Base-by-base conservation (phyloP, 495 filamentous ascomycete genomes). In the Neurospora sublineolata region DNA sequence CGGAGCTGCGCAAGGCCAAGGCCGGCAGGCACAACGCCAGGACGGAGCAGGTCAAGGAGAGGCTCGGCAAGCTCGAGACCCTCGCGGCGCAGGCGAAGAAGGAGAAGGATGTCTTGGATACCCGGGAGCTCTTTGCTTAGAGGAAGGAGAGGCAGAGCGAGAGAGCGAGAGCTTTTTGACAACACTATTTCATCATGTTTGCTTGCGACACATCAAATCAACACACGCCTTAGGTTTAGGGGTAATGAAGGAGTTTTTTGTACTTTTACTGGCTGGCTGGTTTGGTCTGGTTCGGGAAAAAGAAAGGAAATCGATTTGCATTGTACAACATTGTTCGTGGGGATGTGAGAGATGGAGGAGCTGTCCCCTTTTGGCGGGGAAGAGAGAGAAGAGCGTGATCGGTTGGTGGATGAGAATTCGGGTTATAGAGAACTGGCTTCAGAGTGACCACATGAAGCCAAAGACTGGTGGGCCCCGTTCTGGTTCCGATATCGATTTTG, bases 61-160 rank as follows among this genome's bases (percentile, higher is more conserved):
- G 87, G 37, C 85, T 90, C 75, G 88, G 88, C 16, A 88, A 90
- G 42, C 80, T 99, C 75, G 93, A 93, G 14, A 79, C 97, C 75
- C 86, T 88, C 71, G 88, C 84, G 6, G 87, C 88, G 38, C 89
- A 88, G n/a, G 86, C 85, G 9, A 85, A 82, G 72, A 82, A 84
- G 81, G 84, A 82, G 75, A 86, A 83, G 73, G 89, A 90, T 82
- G 90, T 89, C 74, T 82, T 98, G 79, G 95, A 97, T 82, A 91
- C 90, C 72, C 86, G 87, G 72, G 85, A 90, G 73, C 81, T 99
- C 60, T 99, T 97, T 85, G 89, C 89, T 79, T 97, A 79, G 83
- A 69, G n/a, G 27, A 37, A 37, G 8, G 46, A 27, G 23, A 10
- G 16, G 20, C 4, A 30, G 41, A 70, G 41, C 38, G 52, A 64